Conservation (phyloP, 768 basidiomycete species). For the Kwoniella dendrophila region DNA sequence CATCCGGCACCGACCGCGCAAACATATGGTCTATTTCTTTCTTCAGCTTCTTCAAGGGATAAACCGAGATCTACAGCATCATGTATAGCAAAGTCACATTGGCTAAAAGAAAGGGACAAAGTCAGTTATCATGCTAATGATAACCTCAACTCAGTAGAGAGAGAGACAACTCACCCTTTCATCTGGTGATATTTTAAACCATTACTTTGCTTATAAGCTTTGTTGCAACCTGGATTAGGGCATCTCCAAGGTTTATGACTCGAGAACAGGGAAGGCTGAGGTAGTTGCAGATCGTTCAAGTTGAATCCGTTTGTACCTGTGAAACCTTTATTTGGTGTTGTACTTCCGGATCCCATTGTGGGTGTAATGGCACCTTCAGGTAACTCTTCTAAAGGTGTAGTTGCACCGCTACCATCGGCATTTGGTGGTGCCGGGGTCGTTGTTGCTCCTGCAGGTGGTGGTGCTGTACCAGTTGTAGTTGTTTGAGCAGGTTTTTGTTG, state of each 20-base stretch:
- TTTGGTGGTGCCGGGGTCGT: not conserved
- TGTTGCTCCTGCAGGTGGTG: constrained; percentile 4
- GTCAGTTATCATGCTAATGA: constrained; percentile 1
- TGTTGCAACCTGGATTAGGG: constrained; percentile 93
- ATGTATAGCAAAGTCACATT: constrained; percentile 88
- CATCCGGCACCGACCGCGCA: constrained; percentile 73
- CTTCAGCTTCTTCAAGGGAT: constrained; percentile 77
- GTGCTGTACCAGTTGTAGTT: not conserved
- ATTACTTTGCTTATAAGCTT: constrained; percentile 94
- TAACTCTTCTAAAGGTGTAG: not conserved
- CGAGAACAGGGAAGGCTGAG: constrained; percentile 51
- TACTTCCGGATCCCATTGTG: constrained; percentile 2
- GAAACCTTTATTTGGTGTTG: constrained; percentile 8
- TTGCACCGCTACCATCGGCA: constrained; percentile 1
- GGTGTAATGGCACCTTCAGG: constrained; percentile 13
- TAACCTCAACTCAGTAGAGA: not conserved
- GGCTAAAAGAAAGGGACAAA: constrained; percentile 56
- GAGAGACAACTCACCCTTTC: constrained; percentile 41
- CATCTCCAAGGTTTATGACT: constrained; percentile 62
- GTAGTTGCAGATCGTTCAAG: constrained; percentile 32
- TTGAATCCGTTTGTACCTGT: constrained; percentile 8
- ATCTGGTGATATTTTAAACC: constrained; percentile 67
- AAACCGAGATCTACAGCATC: constrained; percentile 65
- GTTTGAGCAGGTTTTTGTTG: constrained; percentile 6
- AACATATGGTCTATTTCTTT: constrained; percentile 77